A percentile compares a stretch with the other conserved stretches of the same genome.
Conservation (phyloP, 1,139 yeast species). For the Saccharomyces pastorianus region DNA sequence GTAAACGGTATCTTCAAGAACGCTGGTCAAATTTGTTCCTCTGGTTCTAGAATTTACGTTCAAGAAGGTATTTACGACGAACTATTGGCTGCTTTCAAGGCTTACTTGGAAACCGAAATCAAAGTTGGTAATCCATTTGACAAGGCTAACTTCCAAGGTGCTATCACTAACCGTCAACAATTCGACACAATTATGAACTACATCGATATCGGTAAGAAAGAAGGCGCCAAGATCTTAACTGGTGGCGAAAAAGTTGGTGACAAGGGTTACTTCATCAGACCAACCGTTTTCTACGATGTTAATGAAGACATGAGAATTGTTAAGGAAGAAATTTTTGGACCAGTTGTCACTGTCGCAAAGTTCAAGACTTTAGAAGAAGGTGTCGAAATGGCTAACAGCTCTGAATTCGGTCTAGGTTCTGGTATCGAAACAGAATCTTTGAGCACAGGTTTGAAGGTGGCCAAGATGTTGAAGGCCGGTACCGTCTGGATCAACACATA, state of each 20-base stretch:
- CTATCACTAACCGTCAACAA: conserved; percentile 63
- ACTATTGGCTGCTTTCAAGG: conserved; percentile 51
- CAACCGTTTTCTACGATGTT: conserved; percentile 66
- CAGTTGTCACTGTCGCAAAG: conserved; percentile 58
- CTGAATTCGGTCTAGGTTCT: conserved; percentile 76
- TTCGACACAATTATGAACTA: conserved; percentile 63
- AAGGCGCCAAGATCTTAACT: conserved; percentile 61
- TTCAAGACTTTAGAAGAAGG: conserved; percentile 59
- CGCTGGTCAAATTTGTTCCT: conserved; percentile 83
- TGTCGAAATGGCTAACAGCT: conserved; percentile 53
- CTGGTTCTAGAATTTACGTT: conserved; percentile 74
- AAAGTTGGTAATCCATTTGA: conserved; percentile 72
- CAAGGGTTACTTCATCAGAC: conserved; percentile 56
- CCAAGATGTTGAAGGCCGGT: conserved; percentile 60
- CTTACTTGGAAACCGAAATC: conserved; percentile 43
- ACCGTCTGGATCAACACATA: conserved; percentile 72
- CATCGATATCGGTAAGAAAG: conserved; percentile 59
- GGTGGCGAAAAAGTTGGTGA: conserved; percentile 58
- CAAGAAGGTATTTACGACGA: conserved; percentile 68
- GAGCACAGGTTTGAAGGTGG: conserved; percentile 46
- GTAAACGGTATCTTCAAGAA: conserved; percentile 62
- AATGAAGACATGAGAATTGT: conserved; percentile 54
- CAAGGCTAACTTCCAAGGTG: conserved; percentile 59
- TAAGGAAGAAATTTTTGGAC: conserved; percentile 74
- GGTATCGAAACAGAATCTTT: conserved; percentile 59